Conservation (phyloP, 257 asterid species). For the Solanum piurae region DNA sequence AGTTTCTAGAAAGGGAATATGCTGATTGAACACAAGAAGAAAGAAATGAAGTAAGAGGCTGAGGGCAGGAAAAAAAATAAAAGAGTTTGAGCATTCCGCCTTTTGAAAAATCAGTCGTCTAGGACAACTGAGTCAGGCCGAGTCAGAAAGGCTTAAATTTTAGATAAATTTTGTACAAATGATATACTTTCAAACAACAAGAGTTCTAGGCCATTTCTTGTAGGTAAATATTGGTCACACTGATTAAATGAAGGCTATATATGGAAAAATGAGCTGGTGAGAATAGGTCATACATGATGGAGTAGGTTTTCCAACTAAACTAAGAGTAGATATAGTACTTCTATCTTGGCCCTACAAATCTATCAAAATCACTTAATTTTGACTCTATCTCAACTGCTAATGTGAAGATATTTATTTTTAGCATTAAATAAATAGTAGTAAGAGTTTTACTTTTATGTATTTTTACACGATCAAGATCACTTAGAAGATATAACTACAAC, state of each 20-base stretch:
- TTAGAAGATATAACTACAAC: background rate
- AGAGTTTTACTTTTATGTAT: background rate
- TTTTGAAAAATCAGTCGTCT: background rate
- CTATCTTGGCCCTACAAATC: background rate
- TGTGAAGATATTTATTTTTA: background rate
- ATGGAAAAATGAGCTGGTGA: background rate
- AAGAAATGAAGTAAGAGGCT: background rate
- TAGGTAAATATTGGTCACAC: background rate
- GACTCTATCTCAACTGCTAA: background rate
- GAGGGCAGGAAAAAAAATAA: background rate
- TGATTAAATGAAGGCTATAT: background rate
- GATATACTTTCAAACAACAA: background rate
- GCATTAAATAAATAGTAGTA: background rate
- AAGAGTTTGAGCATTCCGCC: background rate
- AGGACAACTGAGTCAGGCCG: rapidly evolving
- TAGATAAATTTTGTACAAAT: background rate
- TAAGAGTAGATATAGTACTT: background rate
- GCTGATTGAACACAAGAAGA: background rate
- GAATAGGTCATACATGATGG: conserved; percentile 21
- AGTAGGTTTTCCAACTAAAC: conserved; percentile 32
- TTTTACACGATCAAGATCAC: background rate
- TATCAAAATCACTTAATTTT: background rate
- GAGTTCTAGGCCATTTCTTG: background rate
- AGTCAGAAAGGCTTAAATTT: background rate
- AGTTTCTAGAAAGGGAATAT: background rate